These are phyloP conservation scores for Areca catechu DNA, from an alignment of 176 grass and related monocot species.

Conservation along the genomic window DNA sequence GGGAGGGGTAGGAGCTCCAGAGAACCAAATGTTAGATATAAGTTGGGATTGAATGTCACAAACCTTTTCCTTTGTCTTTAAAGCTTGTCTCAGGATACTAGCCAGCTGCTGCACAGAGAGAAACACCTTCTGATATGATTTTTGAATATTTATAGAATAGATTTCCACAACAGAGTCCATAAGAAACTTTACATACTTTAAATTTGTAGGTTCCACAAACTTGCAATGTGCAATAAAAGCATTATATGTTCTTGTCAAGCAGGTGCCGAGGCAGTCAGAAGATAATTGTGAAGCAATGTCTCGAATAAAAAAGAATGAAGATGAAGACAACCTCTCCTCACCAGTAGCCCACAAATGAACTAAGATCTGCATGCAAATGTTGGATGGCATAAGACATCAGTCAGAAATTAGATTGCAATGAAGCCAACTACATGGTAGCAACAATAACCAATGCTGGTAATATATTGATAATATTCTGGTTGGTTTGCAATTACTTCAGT, in stretches of 20 bases:
- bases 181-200: conserved; percentile 56
- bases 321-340: conserved; percentile 51
- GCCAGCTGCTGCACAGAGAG: conserved; percentile 54
- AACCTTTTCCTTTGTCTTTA: conserved; percentile 72
- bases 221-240: conserved; percentile 66
- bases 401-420: not conserved
- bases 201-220: conserved; percentile 54
- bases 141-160: conserved; percentile 72
- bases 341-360: conserved; percentile 79
- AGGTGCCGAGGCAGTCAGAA: conserved; percentile 51
- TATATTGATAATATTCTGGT: no score
- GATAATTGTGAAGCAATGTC: conserved; percentile 55
- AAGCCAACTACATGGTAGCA: not conserved
- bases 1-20: no score
- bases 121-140: conserved; percentile 45
- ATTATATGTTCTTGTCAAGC: conserved; percentile 61
- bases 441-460: no score
- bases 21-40: no score
- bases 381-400: conserved; percentile 9
- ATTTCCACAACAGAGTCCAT: conserved; percentile 54
- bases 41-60: not conserved
- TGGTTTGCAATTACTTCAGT: no score
- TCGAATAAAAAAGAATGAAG: conserved; percentile 59
- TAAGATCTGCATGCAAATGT: conserved; percentile 44
- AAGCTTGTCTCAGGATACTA: conserved; percentile 55